A percentile compares a stretch with the other conserved stretches of the same genome.
These are phyloP conservation scores for Ustilaginoidea virens DNA, from an alignment of 2,329 filamentous ascomycete genomes.

Conservation along the genomic window DNA sequence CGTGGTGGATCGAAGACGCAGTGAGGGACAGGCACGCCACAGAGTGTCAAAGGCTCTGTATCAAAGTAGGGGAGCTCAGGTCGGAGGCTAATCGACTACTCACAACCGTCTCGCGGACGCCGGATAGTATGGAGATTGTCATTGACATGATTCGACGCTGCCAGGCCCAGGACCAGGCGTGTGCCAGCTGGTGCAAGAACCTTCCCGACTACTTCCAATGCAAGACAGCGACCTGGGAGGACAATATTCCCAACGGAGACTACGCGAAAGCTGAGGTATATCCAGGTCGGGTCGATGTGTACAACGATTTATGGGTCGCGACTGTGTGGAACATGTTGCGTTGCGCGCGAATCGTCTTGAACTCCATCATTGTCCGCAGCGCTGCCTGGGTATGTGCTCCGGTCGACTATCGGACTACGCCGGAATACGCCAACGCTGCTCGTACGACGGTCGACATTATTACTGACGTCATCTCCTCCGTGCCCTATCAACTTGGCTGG, in stretches of 20 bases:
- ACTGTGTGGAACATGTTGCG: conserved; percentile 41
- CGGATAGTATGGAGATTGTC: conserved; percentile 34
- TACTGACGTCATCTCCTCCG: conserved; percentile 42
- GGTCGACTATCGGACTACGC: conserved; percentile 45
- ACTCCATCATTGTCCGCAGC: conserved; percentile 40
- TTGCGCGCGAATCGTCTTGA: conserved; percentile 36
- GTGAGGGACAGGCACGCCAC: conserved; percentile 32
- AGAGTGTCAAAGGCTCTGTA: conserved; percentile 33
- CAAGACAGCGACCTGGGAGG: conserved; percentile 40
- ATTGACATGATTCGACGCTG: conserved; percentile 34
- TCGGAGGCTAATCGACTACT: conserved; percentile 36
- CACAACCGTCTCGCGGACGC: conserved; percentile 26
- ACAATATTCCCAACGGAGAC: conserved; percentile 34
- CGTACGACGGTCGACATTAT: conserved; percentile 36
- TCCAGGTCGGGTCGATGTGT: conserved; percentile 44
- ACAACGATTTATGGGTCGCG: conserved; percentile 42
- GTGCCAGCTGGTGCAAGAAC: conserved; percentile 32
- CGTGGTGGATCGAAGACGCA: conserved; percentile 45
- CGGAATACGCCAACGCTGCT: conserved; percentile 41
- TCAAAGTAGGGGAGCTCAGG: conserved; percentile 39
- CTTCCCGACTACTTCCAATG: conserved; percentile 35
- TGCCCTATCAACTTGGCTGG: conserved; percentile 49
- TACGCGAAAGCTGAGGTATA: conserved; percentile 39
- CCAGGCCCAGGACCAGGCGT: conserved; percentile 35
- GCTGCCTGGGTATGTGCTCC: conserved; percentile 45